Conservation (phyloP, 1,139 yeast genomes). For the Yamadazyma dendronema region DNA sequence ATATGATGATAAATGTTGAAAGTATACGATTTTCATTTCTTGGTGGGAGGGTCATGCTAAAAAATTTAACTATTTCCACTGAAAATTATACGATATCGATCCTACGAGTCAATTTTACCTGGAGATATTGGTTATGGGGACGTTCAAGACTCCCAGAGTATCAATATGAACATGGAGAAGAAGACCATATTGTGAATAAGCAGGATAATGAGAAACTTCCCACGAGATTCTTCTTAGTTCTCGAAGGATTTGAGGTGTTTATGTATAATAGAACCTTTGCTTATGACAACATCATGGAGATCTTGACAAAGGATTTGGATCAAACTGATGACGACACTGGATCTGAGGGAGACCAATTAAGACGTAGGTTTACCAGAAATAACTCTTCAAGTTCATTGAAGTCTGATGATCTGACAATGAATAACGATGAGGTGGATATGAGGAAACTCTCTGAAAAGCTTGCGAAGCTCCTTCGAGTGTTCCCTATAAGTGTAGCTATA, state of each 20-base stretch:
- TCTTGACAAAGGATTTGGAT: conserved; percentile 24
- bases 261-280: conserved; percentile 76
- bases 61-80: conserved; percentile 69
- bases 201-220: conserved; percentile 50
- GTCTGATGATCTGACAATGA: conserved; percentile 4
- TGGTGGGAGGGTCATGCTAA: conserved; percentile 80
- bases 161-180: conserved; percentile 26
- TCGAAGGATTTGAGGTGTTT: conserved; percentile 81
- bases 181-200: conserved; percentile 14
- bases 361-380: neutral
- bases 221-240: conserved; percentile 53
- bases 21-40: conserved; percentile 72
- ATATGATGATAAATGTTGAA: conserved; percentile 62
- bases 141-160: conserved; percentile 49
- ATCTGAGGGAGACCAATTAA: neutral
- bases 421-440: conserved; percentile 3
- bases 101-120: conserved; percentile 71
- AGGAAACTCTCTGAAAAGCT: conserved; percentile 7
- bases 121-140: conserved; percentile 83
- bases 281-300: conserved; percentile 62
- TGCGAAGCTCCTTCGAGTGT: conserved; percentile 30
- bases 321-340: conserved; percentile 3
- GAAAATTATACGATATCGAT: conserved; percentile 69
- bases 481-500: conserved; percentile 61
- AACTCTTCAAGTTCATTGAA: conserved; percentile 2